Evolutionary conservation across 352 stramenopile genomes (phyloP).

Genomic region (Phytophthora constricta): DNA sequence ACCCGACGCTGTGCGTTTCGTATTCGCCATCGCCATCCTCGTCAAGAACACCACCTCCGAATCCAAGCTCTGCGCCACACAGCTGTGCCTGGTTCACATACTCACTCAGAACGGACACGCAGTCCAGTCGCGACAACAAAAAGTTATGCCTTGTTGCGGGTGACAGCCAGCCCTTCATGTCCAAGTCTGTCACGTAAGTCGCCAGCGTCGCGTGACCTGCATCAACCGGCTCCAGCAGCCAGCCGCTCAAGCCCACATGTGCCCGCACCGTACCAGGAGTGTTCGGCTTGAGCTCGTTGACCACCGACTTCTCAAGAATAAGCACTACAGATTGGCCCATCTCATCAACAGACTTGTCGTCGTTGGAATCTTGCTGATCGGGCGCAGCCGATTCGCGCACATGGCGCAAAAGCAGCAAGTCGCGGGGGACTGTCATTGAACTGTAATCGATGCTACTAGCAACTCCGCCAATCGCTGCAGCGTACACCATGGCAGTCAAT

Average conservation of each 20-base stretch:
- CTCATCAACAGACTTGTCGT: conserved; percentile 51
- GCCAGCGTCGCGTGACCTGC: conserved; percentile 56
- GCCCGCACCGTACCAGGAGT: conserved; percentile 52
- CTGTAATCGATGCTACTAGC: conserved; percentile 65
- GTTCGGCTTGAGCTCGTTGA: conserved; percentile 73
- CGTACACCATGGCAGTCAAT: conserved; percentile 55
- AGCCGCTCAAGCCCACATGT: conserved; percentile 71
- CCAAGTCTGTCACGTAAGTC: conserved; percentile 80
- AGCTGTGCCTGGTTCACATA: conserved; percentile 71
- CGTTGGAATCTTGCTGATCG: conserved; percentile 42
- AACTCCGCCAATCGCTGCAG: conserved; percentile 53
- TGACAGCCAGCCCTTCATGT: conserved; percentile 62
- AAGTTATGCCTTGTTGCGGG: conserved; percentile 54
- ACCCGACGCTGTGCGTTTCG: conserved; percentile 38
- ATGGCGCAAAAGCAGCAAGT: conserved; percentile 80
- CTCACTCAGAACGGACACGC: conserved; percentile 65
- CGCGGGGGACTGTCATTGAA: conserved; percentile 53
- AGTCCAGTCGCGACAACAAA: conserved; percentile 64
- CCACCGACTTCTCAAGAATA: conserved; percentile 83
- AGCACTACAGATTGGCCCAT: conserved; percentile 67
- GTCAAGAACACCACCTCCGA: conserved; percentile 47
- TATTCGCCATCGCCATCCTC: conserved; percentile 47
- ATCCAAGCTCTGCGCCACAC: conserved; percentile 53
- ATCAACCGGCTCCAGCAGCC: conserved; percentile 77
- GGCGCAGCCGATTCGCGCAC: conserved; percentile 65